Evolutionary conservation across 164 flowering plant genomes (phyloP).

Genomic region (Macadamia tetraphylla): DNA sequence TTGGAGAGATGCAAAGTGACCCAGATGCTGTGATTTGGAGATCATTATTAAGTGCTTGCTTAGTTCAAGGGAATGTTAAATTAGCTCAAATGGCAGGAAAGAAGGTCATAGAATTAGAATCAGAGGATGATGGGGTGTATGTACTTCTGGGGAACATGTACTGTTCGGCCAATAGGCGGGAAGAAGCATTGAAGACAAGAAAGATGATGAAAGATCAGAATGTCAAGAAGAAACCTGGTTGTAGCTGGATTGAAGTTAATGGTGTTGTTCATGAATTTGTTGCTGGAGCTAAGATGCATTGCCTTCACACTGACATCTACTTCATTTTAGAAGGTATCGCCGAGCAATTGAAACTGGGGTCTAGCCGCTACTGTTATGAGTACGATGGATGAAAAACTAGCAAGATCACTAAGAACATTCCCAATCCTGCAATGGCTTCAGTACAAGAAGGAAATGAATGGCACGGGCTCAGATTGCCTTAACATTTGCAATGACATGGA

Average conservation of each 20-base stretch:
- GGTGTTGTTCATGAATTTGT: constrained; percentile 39
- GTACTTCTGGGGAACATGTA: constrained; percentile 32
- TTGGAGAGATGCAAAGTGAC: constrained; percentile 18
- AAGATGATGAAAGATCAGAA: constrained; percentile 28
- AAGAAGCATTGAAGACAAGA: constrained; percentile 26
- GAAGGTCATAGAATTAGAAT: constrained; percentile 26
- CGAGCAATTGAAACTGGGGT: constrained; percentile 9
- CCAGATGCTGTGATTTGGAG: constrained; percentile 38
- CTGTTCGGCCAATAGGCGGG: constrained; percentile 23
- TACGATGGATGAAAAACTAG: too few species aligned
- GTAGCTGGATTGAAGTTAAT: constrained; percentile 42
- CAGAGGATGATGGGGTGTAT: constrained; percentile 29
- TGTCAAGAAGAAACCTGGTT: constrained; percentile 44
- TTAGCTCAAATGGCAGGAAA: constrained; percentile 27
- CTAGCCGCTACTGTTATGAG: too few species aligned
- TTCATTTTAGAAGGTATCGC: constrained; percentile 20
- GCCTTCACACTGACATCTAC: constrained; percentile 10
- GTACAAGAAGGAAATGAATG: too few species aligned
- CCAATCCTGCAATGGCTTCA: too few species aligned
- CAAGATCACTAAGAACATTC: too few species aligned
- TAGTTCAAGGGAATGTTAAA: constrained; percentile 17
- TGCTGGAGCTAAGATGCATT: constrained; percentile 26
- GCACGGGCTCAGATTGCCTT: too few species aligned
- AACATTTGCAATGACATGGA: too few species aligned
- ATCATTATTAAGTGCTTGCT: constrained; percentile 31